A percentile compares a stretch with the other conserved stretches of the same genome.
Evolutionary conservation across 352 stramenopile species (phyloP).

Genomic region (Globisporangium paddicum): DNA sequence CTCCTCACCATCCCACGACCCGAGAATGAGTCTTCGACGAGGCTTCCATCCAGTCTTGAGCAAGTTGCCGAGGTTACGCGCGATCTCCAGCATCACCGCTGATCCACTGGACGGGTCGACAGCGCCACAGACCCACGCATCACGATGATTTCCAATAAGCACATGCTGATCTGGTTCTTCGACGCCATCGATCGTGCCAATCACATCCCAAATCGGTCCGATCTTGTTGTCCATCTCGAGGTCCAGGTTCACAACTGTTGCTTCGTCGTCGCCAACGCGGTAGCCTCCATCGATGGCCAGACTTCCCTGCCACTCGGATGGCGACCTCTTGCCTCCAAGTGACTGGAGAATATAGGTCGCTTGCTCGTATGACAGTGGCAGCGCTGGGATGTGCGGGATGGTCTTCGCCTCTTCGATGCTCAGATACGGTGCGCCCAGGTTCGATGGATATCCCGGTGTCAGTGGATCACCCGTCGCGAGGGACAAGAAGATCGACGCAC

Average conservation of each 20-base stretch:
- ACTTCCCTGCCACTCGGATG: slow-evolving; percentile 50
- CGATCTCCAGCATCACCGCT: slow-evolving; percentile 79
- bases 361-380: slow-evolving; percentile 82
- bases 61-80: slow-evolving; percentile 59
- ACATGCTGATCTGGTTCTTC: slow-evolving; percentile 66
- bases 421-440: slow-evolving; percentile 28
- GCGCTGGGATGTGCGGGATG: slow-evolving; percentile 60
- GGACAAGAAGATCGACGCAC: slow-evolving; percentile 81
- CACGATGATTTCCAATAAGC: slow-evolving; percentile 87
- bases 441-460: slow-evolving; percentile 41
- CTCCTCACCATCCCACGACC: slow-evolving; percentile 86
- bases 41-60: slow-evolving; percentile 62
- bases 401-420: slow-evolving; percentile 39
- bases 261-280: slow-evolving; percentile 59
- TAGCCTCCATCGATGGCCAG: slow-evolving; percentile 63
- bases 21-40: slow-evolving; percentile 66
- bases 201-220: slow-evolving; percentile 84
- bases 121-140: slow-evolving; percentile 89
- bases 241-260: slow-evolving; percentile 52
- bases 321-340: slow-evolving; percentile 51
- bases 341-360: slow-evolving; percentile 66
- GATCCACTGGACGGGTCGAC: slow-evolving; percentile 85
- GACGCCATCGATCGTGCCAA: slow-evolving; percentile 67
- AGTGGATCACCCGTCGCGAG: slow-evolving; percentile 71
- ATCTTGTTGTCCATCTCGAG: slow-evolving; percentile 77